Percentiles rank a stretch among this genome's conserved stretches.
These are phyloP conservation scores for Solanum bukasovii DNA, from an alignment of 257 asterid species.

Conservation along the genomic window DNA sequence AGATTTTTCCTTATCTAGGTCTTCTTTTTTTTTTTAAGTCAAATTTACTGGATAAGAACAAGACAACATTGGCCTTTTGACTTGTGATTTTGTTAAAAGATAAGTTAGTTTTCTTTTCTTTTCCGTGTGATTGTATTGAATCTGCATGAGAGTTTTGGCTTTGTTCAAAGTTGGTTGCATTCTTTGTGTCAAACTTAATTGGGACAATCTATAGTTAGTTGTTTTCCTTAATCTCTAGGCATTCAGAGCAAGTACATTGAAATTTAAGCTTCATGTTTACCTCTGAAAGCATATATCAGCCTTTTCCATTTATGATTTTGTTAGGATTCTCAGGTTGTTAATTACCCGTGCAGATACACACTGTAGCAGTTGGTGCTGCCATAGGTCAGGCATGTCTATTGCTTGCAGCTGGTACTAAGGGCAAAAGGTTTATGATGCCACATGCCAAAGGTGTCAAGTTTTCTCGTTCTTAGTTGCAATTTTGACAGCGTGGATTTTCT, in stretches of 20 bases:
- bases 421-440: constrained; percentile 87
- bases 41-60: background rate
- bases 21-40: background rate
- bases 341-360: constrained; percentile 51
- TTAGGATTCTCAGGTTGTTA: background rate
- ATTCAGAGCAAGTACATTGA: background rate
- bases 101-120: background rate
- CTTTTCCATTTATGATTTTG: background rate
- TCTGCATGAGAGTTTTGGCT: background rate
- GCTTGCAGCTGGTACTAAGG: constrained; percentile 85
- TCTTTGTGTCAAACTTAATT: background rate
- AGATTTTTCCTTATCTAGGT: background rate
- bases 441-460: constrained; percentile 57
- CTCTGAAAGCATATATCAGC: background rate
- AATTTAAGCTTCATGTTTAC: background rate
- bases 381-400: constrained; percentile 92
- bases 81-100: background rate
- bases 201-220: background rate
- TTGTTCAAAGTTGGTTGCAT: background rate
- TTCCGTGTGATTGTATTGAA: background rate
- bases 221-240: background rate
- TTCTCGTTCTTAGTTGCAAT: background rate
- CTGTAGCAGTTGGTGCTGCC: constrained; percentile 78
- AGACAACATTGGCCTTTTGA: background rate
- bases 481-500: background rate